Evolutionary conservation across 192 early-diverging fungal species (phyloP).

Genomic region (Coemansia sp.): DNA sequence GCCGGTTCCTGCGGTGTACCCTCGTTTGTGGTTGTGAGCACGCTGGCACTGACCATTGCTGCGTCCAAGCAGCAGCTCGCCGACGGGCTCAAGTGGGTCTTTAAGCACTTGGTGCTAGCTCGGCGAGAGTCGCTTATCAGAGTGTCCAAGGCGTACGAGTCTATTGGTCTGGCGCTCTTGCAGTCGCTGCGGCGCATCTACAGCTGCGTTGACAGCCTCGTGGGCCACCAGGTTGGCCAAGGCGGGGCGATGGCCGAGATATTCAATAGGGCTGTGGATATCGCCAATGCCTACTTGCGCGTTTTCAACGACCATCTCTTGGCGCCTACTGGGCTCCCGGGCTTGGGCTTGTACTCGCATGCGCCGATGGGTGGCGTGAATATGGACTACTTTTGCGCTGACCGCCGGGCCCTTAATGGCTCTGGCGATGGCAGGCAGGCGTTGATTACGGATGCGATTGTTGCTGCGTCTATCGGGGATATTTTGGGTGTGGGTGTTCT

Average conservation of each 20-base stretch:
- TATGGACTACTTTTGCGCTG: constrained; percentile 17
- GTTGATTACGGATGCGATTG: constrained; percentile 8
- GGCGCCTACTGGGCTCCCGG: not conserved
- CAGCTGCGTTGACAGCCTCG: constrained; percentile 12
- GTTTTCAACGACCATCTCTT: constrained; percentile 22
- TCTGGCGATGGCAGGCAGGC: not conserved
- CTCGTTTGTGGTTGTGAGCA: constrained; percentile 5
- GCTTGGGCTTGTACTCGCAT: constrained; percentile 5
- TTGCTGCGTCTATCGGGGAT: constrained; percentile 21
- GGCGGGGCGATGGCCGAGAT: not conserved
- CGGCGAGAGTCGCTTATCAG: constrained; percentile 11
- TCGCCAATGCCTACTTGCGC: constrained; percentile 20
- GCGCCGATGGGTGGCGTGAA: not conserved
- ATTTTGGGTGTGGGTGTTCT: constrained; percentile 4
- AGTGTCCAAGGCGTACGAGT: constrained; percentile 16
- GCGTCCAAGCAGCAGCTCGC: constrained; percentile 38
- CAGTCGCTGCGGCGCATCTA: constrained; percentile 25
- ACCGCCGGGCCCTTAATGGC: not conserved
- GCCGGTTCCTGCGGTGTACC: constrained; percentile 9
- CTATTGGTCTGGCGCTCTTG: constrained; percentile 9
- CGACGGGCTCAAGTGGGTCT: constrained; percentile 33
- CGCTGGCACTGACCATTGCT: constrained; percentile 21
- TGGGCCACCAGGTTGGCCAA: not conserved
- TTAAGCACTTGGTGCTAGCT: constrained; percentile 19
- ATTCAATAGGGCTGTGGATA: constrained; percentile 30